Percentiles rank a stretch among this genome's conserved stretches.
Conservation (phyloP, 2,329 filamentous ascomycete genomes). For the Trichoderma citrinoviride region DNA sequence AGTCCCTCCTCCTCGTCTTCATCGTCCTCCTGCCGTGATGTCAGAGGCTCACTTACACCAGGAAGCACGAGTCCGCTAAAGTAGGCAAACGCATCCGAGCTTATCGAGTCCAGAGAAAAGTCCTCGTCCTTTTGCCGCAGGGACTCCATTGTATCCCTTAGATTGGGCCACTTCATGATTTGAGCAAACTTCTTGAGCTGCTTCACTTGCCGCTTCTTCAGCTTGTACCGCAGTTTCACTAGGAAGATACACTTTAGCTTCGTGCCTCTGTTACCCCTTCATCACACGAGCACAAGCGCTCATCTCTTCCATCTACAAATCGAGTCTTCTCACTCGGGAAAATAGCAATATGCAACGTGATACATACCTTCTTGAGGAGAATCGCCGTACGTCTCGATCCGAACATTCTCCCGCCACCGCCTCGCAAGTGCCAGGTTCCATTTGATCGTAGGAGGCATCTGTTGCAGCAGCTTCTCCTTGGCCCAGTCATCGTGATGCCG, state of each 20-base stretch:
- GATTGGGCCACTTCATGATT: conserved; percentile 75
- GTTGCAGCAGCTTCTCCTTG: conserved; percentile 61
- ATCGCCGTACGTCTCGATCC: conserved; percentile 59
- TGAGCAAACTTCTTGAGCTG: conserved; percentile 66
- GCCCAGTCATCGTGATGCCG: conserved; percentile 58
- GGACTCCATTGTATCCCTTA: conserved; percentile 60
- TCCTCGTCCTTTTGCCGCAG: conserved; percentile 60
- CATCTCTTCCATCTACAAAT: not conserved
- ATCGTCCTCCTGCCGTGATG: not conserved
- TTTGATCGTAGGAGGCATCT: conserved; percentile 67
- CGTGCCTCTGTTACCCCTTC: not conserved
- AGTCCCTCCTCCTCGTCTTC: not conserved
- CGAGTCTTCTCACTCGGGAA: not conserved
- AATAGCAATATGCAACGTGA: not conserved
- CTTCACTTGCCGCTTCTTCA: conserved; percentile 66
- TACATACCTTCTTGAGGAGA: conserved; percentile 50
- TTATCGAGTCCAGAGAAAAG: conserved; percentile 56
- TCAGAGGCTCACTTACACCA: conserved; percentile 49
- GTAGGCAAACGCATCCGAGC: conserved; percentile 73
- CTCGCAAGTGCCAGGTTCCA: conserved; percentile 73
- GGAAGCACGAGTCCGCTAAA: conserved; percentile 72
- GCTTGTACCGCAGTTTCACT: conserved; percentile 62
- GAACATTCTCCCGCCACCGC: conserved; percentile 69
- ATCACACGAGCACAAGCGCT: not conserved
- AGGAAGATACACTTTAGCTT: not conserved